phyloP scores from a whole-genome alignment of 805 yeast species.

The Sugiyamaella marilandica region DNA sequence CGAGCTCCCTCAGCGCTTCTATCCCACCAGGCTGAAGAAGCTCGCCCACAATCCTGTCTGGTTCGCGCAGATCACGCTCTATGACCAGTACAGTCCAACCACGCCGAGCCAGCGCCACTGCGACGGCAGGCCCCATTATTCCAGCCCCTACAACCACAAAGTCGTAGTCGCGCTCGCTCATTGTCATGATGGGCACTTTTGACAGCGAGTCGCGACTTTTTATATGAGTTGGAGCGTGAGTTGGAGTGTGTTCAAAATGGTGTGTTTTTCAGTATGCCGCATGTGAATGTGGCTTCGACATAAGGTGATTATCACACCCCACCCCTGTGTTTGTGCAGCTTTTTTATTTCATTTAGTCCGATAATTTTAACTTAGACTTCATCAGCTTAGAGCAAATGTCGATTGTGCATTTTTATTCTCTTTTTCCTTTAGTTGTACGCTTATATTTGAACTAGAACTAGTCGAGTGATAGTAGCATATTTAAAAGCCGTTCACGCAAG shows the following conservation, averaged over 20 bases:
- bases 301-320: background rate
- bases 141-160: constrained; percentile 98
- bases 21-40: constrained; percentile 96
- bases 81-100: constrained; percentile 74
- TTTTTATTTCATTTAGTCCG: too few relatives aligned
- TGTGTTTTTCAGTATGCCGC: background rate
- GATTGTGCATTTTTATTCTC: too few relatives aligned
- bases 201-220: background rate
- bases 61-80: constrained; percentile 88
- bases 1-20: constrained; percentile 72
- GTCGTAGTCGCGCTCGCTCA: constrained; percentile 46
- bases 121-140: constrained; percentile 90
- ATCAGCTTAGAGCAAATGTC: too few relatives aligned
- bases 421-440: too few relatives aligned
- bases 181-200: background rate
- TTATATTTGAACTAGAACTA: too few relatives aligned
- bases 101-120: constrained; percentile 83
- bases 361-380: too few relatives aligned
- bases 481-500: too few relatives aligned
- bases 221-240: background rate
- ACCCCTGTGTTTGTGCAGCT: background rate
- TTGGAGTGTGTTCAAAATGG: background rate
- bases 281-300: background rate
- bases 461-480: too few relatives aligned
- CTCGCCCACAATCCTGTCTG: constrained; percentile 97